Percentiles rank a stretch among this genome's conserved stretches.
Conservation (phyloP, 2,329 filamentous ascomycete genomes). For the Alternaria longipes region DNA sequence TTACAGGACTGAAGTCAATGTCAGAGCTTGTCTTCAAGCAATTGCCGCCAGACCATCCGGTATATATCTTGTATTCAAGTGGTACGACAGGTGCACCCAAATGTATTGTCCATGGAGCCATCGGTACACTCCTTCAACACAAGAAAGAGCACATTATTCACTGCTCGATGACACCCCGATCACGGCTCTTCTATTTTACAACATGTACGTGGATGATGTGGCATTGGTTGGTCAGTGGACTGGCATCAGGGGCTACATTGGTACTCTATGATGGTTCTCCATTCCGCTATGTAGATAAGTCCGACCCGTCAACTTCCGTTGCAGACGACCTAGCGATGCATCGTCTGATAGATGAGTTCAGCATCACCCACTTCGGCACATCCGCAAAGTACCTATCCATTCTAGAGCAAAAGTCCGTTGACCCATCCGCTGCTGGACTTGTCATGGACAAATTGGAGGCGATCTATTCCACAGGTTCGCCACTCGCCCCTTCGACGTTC, state of each 20-base stretch:
- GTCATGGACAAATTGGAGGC: slow-evolving; percentile 70
- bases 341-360: slow-evolving; percentile 78
- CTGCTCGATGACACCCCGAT: slow-evolving; percentile 76
- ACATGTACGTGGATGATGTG: slow-evolving; percentile 99
- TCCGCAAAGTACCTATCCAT: slow-evolving; percentile 92
- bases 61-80: slow-evolving; percentile 93
- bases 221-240: slow-evolving; percentile 92
- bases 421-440: slow-evolving; percentile 57
- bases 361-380: slow-evolving; percentile 93
- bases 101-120: slow-evolving; percentile 90
- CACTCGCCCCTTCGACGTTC: slow-evolving; percentile 92
- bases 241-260: slow-evolving; percentile 83
- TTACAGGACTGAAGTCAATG: slow-evolving; percentile 52
- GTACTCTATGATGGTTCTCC: slow-evolving; percentile 93
- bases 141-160: slow-evolving; percentile 96
- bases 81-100: slow-evolving; percentile 90
- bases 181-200: slow-evolving; percentile 90
- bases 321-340: slow-evolving; percentile 84
- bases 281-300: slow-evolving; percentile 64
- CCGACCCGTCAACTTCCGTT: slow-evolving; percentile 59
- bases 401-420: slow-evolving; percentile 75
- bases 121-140: slow-evolving; percentile 92
- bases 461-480: slow-evolving; percentile 94
- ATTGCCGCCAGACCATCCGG: slow-evolving; percentile 82
- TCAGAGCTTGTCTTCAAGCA: slow-evolving; percentile 69